Base-by-base conservation (phyloP, 441 rosid species). In the Pelargonium australe region DNA sequence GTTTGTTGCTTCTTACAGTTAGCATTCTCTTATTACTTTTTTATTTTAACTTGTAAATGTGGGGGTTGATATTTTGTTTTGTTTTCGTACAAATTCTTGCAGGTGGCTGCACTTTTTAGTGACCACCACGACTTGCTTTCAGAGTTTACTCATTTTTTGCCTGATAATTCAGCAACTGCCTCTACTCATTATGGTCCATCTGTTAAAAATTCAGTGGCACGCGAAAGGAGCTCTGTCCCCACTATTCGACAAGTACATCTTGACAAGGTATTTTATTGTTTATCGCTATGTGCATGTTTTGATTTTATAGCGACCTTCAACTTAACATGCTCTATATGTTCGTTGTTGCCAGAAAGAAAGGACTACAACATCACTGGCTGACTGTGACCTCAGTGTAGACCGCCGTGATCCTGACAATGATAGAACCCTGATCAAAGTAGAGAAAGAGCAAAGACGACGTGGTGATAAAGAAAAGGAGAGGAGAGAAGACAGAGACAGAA, bases 121-220 rank as follows among this genome's bases (percentile, higher is more conserved):
- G 96, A 89, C 78, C 98, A 96, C 75, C 58, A 65, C 10, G 98
- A 96, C 85, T 84, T 96, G 72, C 97, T 96, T 64, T 70, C 67
- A 69, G 98, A 92, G 81, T 96, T 92, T 62, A 83, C 83, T 68
- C 92, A 89, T 73, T 96, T 96, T 82, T 87, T 96, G 31, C 99
- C 99, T 13, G 96, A 89, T 84, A 66, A 84, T 71, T 89, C 99
- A 34, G 89, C 84, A 62, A 69, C 91, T 55, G 82, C 89, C n/a
- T 80, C 92, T 67, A 75, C 72, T 69, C 76, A 78, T 66, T 75
- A 62, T 73, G 81, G 72, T 74, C 78, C 84, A 71, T 74, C 94
- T 65, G 83, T 81, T 17, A 85, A 90, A 79, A 86, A 75, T 70
- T 78, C 89, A 63, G 53, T 81, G 68, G 84, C 72, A 44, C 87